A percentile compares a stretch with the other conserved stretches of the same genome.
Evolutionary conservation across 2,329 filamentous ascomycete species (phyloP).

Genomic region (Fusarium abutilonis): DNA sequence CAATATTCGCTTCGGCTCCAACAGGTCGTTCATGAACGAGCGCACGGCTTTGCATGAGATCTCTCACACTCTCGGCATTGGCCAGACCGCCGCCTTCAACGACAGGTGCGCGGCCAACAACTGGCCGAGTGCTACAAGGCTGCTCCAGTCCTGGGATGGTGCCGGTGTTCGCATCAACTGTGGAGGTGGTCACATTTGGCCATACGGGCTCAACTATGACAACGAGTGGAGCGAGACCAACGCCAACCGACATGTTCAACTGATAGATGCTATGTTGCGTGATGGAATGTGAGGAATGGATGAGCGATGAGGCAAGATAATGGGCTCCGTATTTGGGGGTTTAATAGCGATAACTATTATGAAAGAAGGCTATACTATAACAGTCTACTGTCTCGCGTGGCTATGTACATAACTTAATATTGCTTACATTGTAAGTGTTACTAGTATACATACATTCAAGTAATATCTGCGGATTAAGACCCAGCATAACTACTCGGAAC

Average conservation of each 20-base stretch:
- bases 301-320: not conserved
- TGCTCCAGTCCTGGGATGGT: slow-evolving; percentile 57
- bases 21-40: slow-evolving; percentile 59
- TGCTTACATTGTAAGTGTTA: no score
- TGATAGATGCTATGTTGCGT: slow-evolving; percentile 57
- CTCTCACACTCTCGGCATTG: slow-evolving; percentile 59
- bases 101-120: slow-evolving; percentile 51
- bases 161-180: slow-evolving; percentile 51
- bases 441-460: no score
- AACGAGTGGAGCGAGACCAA: slow-evolving; percentile 58
- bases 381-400: no score
- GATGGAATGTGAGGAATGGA: slow-evolving; percentile 47
- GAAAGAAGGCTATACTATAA: no score
- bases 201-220: slow-evolving; percentile 56
- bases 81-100: slow-evolving; percentile 55
- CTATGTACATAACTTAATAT: no score
- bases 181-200: slow-evolving; percentile 54
- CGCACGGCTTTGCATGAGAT: slow-evolving; percentile 61
- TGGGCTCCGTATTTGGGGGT: not conserved
- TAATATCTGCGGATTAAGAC: no score
- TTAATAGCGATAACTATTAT: not conserved
- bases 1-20: slow-evolving; percentile 57
- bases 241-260: slow-evolving; percentile 54
- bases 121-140: slow-evolving; percentile 54
- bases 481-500: no score